A percentile compares a stretch with the other conserved stretches of the same genome.
Evolutionary conservation across 495 filamentous ascomycete genomes (phyloP).

Genomic region (Lasiosphaeris hirsuta): DNA sequence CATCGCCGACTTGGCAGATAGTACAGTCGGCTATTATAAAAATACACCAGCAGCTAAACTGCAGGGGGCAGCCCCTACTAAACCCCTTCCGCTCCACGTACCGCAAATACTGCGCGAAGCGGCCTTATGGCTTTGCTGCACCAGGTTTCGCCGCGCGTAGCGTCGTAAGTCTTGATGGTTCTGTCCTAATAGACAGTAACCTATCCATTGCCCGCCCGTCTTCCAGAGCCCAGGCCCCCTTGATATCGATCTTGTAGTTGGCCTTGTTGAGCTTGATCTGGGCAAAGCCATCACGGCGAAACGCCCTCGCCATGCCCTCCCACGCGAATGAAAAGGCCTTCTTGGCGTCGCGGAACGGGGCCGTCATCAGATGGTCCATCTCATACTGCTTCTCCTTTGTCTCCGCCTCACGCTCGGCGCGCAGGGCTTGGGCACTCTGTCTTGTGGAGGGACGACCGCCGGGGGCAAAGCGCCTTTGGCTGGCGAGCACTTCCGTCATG

Average conservation of each 20-base stretch:
- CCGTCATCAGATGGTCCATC: slow-evolving; percentile 45
- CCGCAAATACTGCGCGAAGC: no score
- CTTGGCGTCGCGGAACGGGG: slow-evolving; percentile 45
- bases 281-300: slow-evolving; percentile 47
- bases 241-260: slow-evolving; percentile 49
- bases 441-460: background rate
- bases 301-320: slow-evolving; percentile 33
- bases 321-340: slow-evolving; percentile 30
- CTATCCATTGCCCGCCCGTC: slow-evolving; percentile 50
- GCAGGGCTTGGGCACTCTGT: slow-evolving; percentile 20
- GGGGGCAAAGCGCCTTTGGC: background rate
- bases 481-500: slow-evolving; percentile 15
- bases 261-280: slow-evolving; percentile 33
- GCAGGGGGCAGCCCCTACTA: no score
- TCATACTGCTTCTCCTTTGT: slow-evolving; percentile 40
- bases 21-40: no score
- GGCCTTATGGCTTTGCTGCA: no score
- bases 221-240: slow-evolving; percentile 49
- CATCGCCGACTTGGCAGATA: no score
- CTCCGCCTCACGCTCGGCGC: slow-evolving; percentile 26
- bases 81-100: no score
- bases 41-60: no score
- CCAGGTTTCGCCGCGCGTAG: no score
- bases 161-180: no score
- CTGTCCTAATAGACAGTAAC: slow-evolving; percentile 37